phyloP scores from a whole-genome alignment of 2,329 filamentous ascomycete genomes.

The Parastagonospora nodorum region DNA sequence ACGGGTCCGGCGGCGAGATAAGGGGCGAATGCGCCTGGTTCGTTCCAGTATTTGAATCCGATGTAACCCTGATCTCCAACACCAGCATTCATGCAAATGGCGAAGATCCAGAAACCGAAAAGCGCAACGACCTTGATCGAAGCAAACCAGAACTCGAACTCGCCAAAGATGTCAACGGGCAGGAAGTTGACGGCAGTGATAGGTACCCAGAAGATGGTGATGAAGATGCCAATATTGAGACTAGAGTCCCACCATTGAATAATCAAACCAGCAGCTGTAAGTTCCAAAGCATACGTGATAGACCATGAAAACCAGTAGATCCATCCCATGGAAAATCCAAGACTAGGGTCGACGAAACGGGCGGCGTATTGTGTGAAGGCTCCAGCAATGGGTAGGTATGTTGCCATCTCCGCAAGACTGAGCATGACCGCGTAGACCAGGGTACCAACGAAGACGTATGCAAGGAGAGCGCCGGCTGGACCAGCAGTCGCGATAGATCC shows the following conservation, averaged over 20 bases:
- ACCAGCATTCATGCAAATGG: conserved; percentile 73
- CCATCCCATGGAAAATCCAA: conserved; percentile 81
- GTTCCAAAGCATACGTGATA: conserved; percentile 73
- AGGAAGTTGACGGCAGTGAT: conserved; percentile 73
- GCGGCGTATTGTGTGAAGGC: conserved; percentile 78
- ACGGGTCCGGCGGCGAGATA: conserved; percentile 64
- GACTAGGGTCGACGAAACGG: conserved; percentile 73
- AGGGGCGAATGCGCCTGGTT: conserved; percentile 70
- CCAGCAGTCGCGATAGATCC: conserved; percentile 54
- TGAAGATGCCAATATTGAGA: conserved; percentile 72
- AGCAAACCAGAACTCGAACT: conserved; percentile 80
- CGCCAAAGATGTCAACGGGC: conserved; percentile 73
- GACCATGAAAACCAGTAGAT: conserved; percentile 83
- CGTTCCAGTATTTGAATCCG: conserved; percentile 73
- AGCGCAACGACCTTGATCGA: conserved; percentile 78
- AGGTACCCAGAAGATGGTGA: conserved; percentile 72
- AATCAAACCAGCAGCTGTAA: conserved; percentile 73
- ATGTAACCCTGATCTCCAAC: conserved; percentile 72
- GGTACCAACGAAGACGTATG: conserved; percentile 62
- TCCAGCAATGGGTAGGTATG: conserved; percentile 76
- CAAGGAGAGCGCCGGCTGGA: conserved; percentile 54
- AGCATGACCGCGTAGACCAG: conserved; percentile 78
- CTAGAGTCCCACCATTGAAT: conserved; percentile 73
- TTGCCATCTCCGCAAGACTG: conserved; percentile 70
- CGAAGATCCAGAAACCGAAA: conserved; percentile 76